phyloP scores from a whole-genome alignment of 495 filamentous ascomycete species.

The Penicillium flavigenum region DNA sequence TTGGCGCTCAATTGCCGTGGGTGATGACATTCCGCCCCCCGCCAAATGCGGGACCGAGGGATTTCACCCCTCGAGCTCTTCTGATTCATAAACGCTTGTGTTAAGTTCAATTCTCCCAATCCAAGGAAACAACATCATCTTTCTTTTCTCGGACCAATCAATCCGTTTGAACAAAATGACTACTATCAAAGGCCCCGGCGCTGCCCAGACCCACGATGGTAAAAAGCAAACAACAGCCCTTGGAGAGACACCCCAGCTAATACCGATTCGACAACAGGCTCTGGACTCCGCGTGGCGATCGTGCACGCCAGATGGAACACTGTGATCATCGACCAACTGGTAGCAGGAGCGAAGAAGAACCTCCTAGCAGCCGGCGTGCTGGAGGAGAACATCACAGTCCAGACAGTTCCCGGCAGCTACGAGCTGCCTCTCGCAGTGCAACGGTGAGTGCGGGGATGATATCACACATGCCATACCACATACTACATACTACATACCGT shows the following conservation, averaged over 20 bases:
- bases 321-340: constrained; percentile 70
- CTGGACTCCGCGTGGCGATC: constrained; percentile 84
- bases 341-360: constrained; percentile 66
- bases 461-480: neutral
- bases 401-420: constrained; percentile 91
- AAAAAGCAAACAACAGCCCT: constrained; percentile 16
- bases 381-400: constrained; percentile 80
- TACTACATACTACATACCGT: neutral
- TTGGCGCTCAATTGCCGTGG: constrained; percentile 19
- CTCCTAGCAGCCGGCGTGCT: constrained; percentile 72
- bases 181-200: constrained; percentile 60
- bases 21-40: constrained; percentile 27
- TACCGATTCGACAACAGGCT: constrained; percentile 50
- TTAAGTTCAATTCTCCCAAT: constrained; percentile 1
- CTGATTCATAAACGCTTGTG: constrained; percentile 1
- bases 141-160: neutral
- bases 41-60: constrained; percentile 26
- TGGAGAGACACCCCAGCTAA: constrained; percentile 6
- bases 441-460: constrained; percentile 50
- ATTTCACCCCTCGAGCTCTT: constrained; percentile 15
- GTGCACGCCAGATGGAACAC: constrained; percentile 96
- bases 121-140: neutral
- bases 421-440: constrained; percentile 88
- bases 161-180: constrained; percentile 29
- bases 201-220: constrained; percentile 52